Evolutionary conservation across 345 rosid species (phyloP).

Genomic region (Acer negundo): DNA sequence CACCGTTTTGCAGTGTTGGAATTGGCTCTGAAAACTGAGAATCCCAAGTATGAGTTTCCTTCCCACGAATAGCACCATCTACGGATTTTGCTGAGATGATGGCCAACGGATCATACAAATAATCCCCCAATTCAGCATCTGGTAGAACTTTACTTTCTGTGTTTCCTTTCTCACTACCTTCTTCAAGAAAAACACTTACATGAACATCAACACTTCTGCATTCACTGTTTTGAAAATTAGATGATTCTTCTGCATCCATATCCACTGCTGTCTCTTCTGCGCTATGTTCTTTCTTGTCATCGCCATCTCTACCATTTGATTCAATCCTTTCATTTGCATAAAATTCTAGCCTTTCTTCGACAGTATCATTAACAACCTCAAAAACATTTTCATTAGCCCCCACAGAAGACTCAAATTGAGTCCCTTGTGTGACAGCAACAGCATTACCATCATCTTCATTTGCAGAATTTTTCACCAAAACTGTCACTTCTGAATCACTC

Average conservation of each 20-base stretch:
- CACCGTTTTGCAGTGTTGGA: neutral
- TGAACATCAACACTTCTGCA: slow-evolving; percentile 4
- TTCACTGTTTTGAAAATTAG: slow-evolving; percentile 12
- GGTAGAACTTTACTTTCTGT: slow-evolving; percentile 23
- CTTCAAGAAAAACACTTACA: slow-evolving; percentile 11
- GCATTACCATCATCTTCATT: neutral
- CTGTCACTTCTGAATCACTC: too few species aligned
- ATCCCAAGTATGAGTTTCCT: neutral
- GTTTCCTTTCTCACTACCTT: slow-evolving; percentile 18
- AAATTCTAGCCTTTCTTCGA: slow-evolving; percentile 23
- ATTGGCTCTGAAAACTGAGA: too few species aligned
- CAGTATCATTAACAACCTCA: slow-evolving; percentile 17
- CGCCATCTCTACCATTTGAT: too few species aligned
- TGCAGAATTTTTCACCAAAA: too few species aligned
- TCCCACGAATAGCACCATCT: neutral
- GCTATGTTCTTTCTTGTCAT: neutral
- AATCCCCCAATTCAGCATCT: slow-evolving; percentile 22
- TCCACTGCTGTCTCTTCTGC: slow-evolving; percentile 10
- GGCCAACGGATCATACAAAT: slow-evolving; percentile 15
- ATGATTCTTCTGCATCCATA: slow-evolving; percentile 13
- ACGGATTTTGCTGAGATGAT: slow-evolving; percentile 2
- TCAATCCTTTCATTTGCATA: neutral
- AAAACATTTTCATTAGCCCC: slow-evolving; percentile 21
- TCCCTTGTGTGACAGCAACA: slow-evolving; percentile 7
- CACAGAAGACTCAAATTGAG: slow-evolving; percentile 15